Evolutionary conservation across 1,284 basidiomycete genomes (phyloP).

Genomic region (Ceratobasidium theobromae): DNA sequence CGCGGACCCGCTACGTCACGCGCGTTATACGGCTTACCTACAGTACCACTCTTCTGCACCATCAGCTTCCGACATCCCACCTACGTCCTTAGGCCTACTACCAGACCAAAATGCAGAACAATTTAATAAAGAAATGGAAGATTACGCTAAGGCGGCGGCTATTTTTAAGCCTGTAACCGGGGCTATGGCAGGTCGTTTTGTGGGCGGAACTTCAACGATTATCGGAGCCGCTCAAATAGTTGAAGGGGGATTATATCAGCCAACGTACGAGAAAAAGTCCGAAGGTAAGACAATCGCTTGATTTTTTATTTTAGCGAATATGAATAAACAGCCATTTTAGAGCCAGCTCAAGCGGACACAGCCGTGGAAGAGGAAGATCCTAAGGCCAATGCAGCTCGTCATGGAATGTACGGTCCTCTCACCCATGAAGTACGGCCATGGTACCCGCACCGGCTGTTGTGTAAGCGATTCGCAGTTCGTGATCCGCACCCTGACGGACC

Average conservation of each 20-base stretch:
- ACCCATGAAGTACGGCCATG: conserved; percentile 76
- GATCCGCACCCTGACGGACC: conserved; percentile 67
- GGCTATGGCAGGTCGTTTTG: conserved; percentile 92
- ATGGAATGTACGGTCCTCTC: conserved; percentile 85
- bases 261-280: conserved; percentile 49
- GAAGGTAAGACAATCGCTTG: conserved; percentile 36
- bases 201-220: conserved; percentile 62
- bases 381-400: conserved; percentile 74
- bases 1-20: conserved; percentile 75
- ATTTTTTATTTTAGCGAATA: neutral
- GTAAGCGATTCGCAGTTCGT: conserved; percentile 92
- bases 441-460: conserved; percentile 80
- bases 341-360: neutral
- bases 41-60: conserved; percentile 62
- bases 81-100: conserved; percentile 51
- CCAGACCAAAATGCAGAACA: conserved; percentile 64
- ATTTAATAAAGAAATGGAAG: conserved; percentile 79
- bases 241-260: conserved; percentile 73
- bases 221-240: conserved; percentile 61
- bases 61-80: conserved; percentile 45
- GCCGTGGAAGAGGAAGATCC: conserved; percentile 46
- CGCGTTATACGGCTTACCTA: conserved; percentile 83
- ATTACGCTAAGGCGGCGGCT: conserved; percentile 83
- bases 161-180: conserved; percentile 92
- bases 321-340: neutral